Conservation (phyloP, 306 rosid genomes). For the Mimosa bimucronata region DNA sequence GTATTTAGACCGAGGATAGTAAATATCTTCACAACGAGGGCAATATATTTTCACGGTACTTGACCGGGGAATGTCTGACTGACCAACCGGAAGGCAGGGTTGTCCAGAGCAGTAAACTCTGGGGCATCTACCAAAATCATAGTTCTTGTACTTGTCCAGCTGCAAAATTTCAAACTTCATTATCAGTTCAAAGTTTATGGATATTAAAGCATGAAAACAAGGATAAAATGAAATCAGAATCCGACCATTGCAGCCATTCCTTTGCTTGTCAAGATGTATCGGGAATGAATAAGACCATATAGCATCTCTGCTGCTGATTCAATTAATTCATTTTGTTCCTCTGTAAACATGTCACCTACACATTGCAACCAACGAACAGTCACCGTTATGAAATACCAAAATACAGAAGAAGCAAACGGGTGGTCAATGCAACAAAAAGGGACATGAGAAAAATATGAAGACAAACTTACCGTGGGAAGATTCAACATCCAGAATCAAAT, state of each 20-base stretch:
- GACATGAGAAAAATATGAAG: conserved; percentile 3
- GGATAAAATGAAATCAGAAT: neutral
- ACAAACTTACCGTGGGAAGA: conserved; percentile 86
- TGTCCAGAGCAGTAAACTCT: conserved; percentile 99
- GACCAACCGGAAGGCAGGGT: conserved; percentile 99
- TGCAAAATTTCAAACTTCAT: conserved; percentile 44
- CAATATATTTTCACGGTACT: conserved; percentile 98
- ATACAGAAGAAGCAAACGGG: conserved; percentile 15
- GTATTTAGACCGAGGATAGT: conserved; percentile 97
- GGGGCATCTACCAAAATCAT: conserved; percentile 98
- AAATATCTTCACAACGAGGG: conserved; percentile 96
- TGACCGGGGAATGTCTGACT: conserved; percentile 93
- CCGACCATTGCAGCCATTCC: conserved; percentile 97
- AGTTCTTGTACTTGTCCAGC: conserved; percentile 95
- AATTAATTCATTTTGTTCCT: conserved; percentile 95
- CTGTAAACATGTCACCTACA: conserved; percentile 95
- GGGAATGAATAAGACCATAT: conserved; percentile 93
- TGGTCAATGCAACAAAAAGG: neutral
- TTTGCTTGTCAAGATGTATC: conserved; percentile 90
- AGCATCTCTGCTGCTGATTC: conserved; percentile 99
- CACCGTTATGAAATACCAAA: neutral
- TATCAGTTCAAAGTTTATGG: conserved; percentile 17
- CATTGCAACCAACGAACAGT: conserved; percentile 30
- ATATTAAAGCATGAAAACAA: conserved; percentile 3
- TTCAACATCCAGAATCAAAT: conserved; percentile 95